Evolutionary conservation across 805 yeast genomes (phyloP).

Genomic region (Candida ovalis): DNA sequence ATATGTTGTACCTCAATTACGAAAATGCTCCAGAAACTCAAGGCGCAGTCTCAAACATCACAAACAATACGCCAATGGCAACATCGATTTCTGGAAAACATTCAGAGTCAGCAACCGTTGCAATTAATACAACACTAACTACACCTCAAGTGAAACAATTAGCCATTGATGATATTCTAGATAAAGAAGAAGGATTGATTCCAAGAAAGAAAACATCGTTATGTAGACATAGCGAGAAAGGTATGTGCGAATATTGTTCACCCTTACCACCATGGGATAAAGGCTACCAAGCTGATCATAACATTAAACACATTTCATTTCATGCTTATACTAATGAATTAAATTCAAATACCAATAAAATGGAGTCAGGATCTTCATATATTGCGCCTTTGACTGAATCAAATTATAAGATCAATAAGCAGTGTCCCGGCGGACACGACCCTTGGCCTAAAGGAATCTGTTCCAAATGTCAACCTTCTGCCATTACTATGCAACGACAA

Average conservation of each 20-base stretch:
- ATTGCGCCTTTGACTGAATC: conserved; percentile 79
- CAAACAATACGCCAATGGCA: background rate
- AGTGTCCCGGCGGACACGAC: conserved; percentile 77
- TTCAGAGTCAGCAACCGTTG: conserved; percentile 8
- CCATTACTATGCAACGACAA: conserved; percentile 89
- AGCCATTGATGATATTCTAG: conserved; percentile 63
- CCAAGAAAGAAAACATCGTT: conserved; percentile 54
- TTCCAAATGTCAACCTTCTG: conserved; percentile 94
- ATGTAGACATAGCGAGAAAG: conserved; percentile 87
- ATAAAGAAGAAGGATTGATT: conserved; percentile 68
- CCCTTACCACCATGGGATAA: conserved; percentile 95
- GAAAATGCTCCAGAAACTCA: conserved; percentile 4
- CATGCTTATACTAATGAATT: conserved; percentile 77
- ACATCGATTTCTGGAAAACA: conserved; percentile 6
- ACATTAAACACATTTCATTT: conserved; percentile 83
- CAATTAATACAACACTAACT: conserved; percentile 3
- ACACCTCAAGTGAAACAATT: conserved; percentile 39
- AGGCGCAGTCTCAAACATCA: background rate
- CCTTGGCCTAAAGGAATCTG: conserved; percentile 96
- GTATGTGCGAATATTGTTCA: conserved; percentile 97
- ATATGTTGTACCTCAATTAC: conserved; percentile 47
- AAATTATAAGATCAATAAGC: conserved; percentile 55
- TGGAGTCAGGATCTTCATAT: conserved; percentile 57
- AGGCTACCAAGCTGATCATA: conserved; percentile 65
- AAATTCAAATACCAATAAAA: conserved; percentile 62